Evolutionary conservation across 306 rosid genomes (phyloP).

Genomic region (Medicago arabica): DNA sequence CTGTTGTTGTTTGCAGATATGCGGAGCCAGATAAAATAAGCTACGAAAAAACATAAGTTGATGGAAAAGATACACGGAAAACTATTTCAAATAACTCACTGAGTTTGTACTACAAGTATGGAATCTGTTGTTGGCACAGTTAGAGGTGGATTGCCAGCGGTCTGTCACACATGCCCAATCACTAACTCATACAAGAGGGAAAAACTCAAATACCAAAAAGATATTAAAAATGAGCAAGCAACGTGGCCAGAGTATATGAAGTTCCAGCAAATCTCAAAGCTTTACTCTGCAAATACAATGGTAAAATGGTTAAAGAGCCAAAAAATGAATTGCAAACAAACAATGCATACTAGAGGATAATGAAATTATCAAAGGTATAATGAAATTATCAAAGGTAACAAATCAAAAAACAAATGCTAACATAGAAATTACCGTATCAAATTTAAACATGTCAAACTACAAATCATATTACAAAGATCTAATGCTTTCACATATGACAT

Average conservation of each 20-base stretch:
- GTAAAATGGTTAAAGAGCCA: slow-evolving; percentile 19
- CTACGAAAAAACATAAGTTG: neutral
- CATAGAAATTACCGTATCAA: neutral
- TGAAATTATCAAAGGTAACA: neutral
- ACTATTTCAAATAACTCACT: slow-evolving; percentile 56
- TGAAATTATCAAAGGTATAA: neutral
- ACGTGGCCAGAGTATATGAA: slow-evolving; percentile 76
- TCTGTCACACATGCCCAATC: slow-evolving; percentile 53
- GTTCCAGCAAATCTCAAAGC: slow-evolving; percentile 65
- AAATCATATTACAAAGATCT: slow-evolving; percentile 23
- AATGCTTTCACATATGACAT: slow-evolving; percentile 12
- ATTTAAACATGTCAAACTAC: slow-evolving; percentile 19
- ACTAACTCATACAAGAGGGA: slow-evolving; percentile 37
- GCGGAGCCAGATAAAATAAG: slow-evolving; percentile 33
- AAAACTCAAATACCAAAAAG: slow-evolving; percentile 8
- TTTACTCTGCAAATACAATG: slow-evolving; percentile 64
- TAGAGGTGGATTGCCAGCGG: slow-evolving; percentile 60
- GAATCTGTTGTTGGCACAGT: slow-evolving; percentile 57
- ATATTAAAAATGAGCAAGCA: slow-evolving; percentile 36
- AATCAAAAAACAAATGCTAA: slow-evolving; percentile 4
- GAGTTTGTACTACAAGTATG: slow-evolving; percentile 52
- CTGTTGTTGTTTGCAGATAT: no score
- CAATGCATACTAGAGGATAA: neutral
- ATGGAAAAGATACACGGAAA: slow-evolving; percentile 23
- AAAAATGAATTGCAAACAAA: neutral